phyloP scores from a whole-genome alignment of 1,139 yeast genomes.

The Blastobotrys malaysiensis region DNA sequence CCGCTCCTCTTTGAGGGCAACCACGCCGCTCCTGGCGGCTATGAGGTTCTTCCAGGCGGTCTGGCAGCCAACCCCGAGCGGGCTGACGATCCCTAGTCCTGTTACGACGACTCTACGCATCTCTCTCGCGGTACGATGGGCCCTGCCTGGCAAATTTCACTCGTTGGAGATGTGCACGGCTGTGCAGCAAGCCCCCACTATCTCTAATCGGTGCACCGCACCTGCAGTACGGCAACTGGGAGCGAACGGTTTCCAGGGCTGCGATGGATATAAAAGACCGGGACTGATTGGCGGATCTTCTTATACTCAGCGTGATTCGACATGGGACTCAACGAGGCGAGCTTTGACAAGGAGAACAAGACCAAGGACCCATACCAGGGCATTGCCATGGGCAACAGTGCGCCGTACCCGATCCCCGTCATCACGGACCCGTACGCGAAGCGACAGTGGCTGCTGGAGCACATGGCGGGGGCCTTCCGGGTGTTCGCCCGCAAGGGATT shows the following conservation, averaged over 20 bases:
- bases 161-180: not conserved
- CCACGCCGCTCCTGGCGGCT: conserved; percentile 33
- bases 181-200: not conserved
- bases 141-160: not conserved
- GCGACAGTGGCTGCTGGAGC: conserved; percentile 61
- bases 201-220: not conserved
- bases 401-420: conserved; percentile 39
- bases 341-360: not conserved
- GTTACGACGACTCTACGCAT: conserved; percentile 74
- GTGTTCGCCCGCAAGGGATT: conserved; percentile 69
- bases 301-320: too few relatives aligned
- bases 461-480: conserved; percentile 79
- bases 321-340: not conserved
- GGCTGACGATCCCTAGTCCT: conserved; percentile 82
- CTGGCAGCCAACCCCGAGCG: conserved; percentile 61
- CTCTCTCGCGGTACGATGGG: not conserved
- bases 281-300: too few relatives aligned
- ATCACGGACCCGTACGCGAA: conserved; percentile 48
- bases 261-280: not conserved
- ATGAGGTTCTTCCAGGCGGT: conserved; percentile 35
- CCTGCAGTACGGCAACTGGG: not conserved
- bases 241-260: too few relatives aligned
- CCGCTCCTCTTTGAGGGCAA: conserved; percentile 41
- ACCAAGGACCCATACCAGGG: not conserved
- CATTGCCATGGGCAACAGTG: conserved; percentile 20